Evolutionary conservation across 2,329 filamentous ascomycete genomes (phyloP), one percentile per base, ranked within the genome.

Genomic region (Penicillium italicum): DNA sequence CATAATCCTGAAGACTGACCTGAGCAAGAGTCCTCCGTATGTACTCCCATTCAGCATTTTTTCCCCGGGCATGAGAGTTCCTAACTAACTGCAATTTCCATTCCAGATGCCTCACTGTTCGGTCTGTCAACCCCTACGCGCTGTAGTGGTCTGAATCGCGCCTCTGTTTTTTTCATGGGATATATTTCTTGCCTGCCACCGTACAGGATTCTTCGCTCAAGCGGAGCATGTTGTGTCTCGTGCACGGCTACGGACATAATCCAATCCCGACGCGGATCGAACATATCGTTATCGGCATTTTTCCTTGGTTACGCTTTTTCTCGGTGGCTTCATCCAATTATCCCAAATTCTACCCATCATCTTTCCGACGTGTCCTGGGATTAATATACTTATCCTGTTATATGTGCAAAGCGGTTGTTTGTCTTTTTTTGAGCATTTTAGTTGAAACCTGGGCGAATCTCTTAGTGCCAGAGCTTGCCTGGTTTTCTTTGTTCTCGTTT

Each of bases 11-110:
- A 97, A 96, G 86, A 97, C 94, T 63, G 94, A 99, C 78, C 84
- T 99, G 69, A 90, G 83, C 78, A 99, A 99, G 89, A 97, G 93
- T 79, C 94, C 94, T 78, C 94, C 94, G 92, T 99, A 89, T 86
- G 94, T 93, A 60, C 36, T 50, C 8, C 31, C 45, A 12, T 34
- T 26, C 8, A 24, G 12, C 14, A 18, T 51, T 50, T 30, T 14
- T 30, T 6, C 20, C 38, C 26, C 55, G 5, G 5, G n/a, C 8
- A 40, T 33, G 24, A 3, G 10, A 20, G 31, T 38, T 16, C 22
- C 12, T n/a, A 45, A 33, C 30, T 46, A 33, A 24, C 24, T 2
- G 22, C 14, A 12, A 44, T 24, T 48, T 41, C 54, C 50, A 16
- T 40, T 53, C 12, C 59, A 79, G 76, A 61, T 79, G 77, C 65